A percentile compares a stretch with the other conserved stretches of the same genome.
phyloP scores from a whole-genome alignment of 306 rosid genomes.

The Quercus rubra region DNA sequence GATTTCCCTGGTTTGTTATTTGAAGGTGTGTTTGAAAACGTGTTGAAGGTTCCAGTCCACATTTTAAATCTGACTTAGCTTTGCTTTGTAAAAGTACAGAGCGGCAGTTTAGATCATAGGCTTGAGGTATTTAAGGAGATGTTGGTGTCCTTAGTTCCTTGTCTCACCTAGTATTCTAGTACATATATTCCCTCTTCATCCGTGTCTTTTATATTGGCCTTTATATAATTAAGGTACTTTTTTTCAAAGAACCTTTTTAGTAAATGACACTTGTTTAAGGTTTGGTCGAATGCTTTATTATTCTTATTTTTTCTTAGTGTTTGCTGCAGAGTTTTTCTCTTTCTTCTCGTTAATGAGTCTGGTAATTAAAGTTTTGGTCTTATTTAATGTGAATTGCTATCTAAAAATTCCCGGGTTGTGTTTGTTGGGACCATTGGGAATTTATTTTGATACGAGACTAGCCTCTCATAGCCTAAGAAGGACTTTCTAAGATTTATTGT shows the following conservation, averaged over 20 bases:
- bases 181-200: background rate
- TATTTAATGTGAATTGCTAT: background rate
- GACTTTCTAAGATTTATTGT: background rate
- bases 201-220: background rate
- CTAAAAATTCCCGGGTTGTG: background rate
- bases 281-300: background rate
- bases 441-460: background rate
- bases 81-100: slow-evolving; percentile 14
- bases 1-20: slow-evolving; percentile 28
- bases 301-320: background rate
- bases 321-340: too few species aligned
- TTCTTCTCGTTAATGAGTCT: background rate
- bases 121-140: slow-evolving; percentile 23
- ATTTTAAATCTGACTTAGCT: slow-evolving; percentile 30
- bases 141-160: slow-evolving; percentile 1
- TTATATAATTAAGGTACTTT: background rate
- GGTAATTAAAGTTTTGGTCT: background rate
- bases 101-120: background rate
- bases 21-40: slow-evolving; percentile 20
- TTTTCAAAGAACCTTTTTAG: too few species aligned
- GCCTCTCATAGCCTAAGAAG: background rate
- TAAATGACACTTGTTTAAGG: background rate
- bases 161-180: background rate
- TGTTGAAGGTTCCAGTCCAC: slow-evolving; percentile 20
- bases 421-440: background rate